Evolutionary conservation across 176 grass and related monocot species (phyloP).

Genomic region (Paspalum vaginatum): DNA sequence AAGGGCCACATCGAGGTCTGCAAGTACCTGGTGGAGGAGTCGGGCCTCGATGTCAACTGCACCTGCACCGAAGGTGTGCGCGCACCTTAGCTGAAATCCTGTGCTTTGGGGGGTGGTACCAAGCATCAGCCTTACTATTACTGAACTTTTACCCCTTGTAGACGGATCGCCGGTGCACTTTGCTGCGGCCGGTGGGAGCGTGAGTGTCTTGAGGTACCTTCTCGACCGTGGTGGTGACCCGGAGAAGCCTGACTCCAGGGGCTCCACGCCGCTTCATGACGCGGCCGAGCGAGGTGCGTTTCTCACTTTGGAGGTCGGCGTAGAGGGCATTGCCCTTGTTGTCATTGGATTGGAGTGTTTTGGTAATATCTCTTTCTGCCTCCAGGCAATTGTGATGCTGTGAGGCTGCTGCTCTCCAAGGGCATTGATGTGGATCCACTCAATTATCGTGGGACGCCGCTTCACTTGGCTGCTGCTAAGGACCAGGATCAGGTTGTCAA

Average conservation of each 20-base stretch:
- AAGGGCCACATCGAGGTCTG: conserved; percentile 37
- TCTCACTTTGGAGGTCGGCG: background rate
- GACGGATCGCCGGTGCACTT: conserved; percentile 8
- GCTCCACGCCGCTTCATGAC: conserved; percentile 35
- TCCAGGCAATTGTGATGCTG: conserved; percentile 29
- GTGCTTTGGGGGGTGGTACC: no score
- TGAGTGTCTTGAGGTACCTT: conserved; percentile 34
- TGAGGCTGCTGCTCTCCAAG: conserved; percentile 41
- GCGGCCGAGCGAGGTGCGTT: conserved; percentile 22
- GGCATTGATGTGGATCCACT: conserved; percentile 38
- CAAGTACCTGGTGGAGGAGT: conserved; percentile 47
- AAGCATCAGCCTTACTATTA: no score
- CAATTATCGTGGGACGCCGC: conserved; percentile 15
- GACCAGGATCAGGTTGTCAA: conserved; percentile 5
- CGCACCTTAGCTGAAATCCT: no score
- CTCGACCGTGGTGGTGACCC: conserved; percentile 45
- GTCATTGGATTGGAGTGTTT: background rate
- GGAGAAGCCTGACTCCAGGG: background rate
- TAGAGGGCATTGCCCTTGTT: background rate
- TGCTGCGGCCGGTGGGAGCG: background rate
- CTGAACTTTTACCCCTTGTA: no score
- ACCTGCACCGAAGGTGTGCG: no score
- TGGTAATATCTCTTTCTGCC: background rate
- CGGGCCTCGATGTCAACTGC: conserved; percentile 34
- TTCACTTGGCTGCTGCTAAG: conserved; percentile 30